Percentiles rank a stretch among this genome's conserved stretches.
These are phyloP conservation scores for Dryas alaskensis DNA, from an alignment of 306 rosid genomes.

Conservation along the genomic window DNA sequence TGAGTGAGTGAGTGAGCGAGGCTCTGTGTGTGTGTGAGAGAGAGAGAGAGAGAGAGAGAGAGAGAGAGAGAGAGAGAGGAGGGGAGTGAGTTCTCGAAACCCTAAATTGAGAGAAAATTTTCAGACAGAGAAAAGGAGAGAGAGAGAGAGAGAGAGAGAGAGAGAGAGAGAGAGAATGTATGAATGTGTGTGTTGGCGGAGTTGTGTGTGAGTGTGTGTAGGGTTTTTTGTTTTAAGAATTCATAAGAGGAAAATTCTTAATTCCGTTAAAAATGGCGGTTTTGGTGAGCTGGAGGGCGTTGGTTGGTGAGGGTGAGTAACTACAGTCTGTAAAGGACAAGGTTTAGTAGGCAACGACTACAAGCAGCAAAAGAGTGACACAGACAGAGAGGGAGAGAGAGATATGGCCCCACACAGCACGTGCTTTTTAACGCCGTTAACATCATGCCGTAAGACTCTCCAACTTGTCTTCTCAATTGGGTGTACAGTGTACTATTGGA, in stretches of 20 bases:
- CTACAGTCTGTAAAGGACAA: slow-evolving; percentile 73
- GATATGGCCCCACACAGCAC: too few relatives aligned
- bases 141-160: not conserved
- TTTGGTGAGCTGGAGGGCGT: slow-evolving; percentile 64
- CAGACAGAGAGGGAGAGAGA: too few relatives aligned
- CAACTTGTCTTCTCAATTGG: too few relatives aligned
- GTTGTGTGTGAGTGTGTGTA: not conserved
- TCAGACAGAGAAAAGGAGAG: not conserved
- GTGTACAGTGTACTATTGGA: too few relatives aligned
- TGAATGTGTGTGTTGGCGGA: slow-evolving; percentile 6
- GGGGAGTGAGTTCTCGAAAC: slow-evolving; percentile 33
- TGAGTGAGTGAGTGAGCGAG: too few relatives aligned
- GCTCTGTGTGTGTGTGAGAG: not conserved
- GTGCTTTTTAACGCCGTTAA: too few relatives aligned
- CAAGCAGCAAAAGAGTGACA: too few relatives aligned
- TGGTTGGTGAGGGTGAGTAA: slow-evolving; percentile 67
- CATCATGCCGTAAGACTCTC: too few relatives aligned
- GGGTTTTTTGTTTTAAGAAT: slow-evolving; percentile 3
- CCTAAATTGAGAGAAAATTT: slow-evolving; percentile 46
- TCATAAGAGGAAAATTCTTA: slow-evolving; percentile 19
- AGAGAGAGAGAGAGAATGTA: not conserved
- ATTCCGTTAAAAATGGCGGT: slow-evolving; percentile 61
- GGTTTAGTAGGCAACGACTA: not conserved
- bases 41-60: not conserved
- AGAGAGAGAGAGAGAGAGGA: slow-evolving; percentile 5